Base-by-base conservation (phyloP, 257 asterid genomes). In the Ligustrum vulgare region DNA sequence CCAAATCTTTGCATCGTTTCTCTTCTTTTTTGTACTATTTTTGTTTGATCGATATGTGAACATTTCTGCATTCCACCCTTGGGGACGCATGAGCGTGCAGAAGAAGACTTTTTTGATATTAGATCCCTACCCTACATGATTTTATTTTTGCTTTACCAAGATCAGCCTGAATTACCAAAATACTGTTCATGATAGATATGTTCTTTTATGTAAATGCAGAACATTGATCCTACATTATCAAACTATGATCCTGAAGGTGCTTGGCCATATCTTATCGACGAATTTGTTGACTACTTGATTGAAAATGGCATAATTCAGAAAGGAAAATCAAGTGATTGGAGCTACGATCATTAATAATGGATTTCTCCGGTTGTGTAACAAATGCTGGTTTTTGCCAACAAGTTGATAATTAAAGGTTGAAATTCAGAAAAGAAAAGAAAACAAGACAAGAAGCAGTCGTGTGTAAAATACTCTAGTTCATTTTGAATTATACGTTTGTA, bases 201-300 rank as follows among this genome's bases (percentile, higher is more conserved):
- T 28, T 32, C 8, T 39, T 73, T 31, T 64, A 32, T 43, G 6
- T 69, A 25, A 72, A 78, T 80, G 86, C 99, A 95, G 99, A 85
- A 81, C 22, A 95, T 93, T 72, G 98, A 93, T 80, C 96, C 96
- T 68, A 82, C 88, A 32, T 80, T 95, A 65, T 84, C 99, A 56
- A 95, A 91, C 86, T 93, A 95, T 78, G 99, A 95, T 71, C 91
- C 97, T 15, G 97, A 93, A 32, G 98, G 99, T 72, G 99, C 99
- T 39, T 95, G 99, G 99, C 99, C 99, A 3, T 95, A 95, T 79
- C 94, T 95, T 79, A 93, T 93, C 56, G 99, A 95, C 73, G 99
- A 95, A 84, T 93, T 95, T 80, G 99, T 91, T 13, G 99, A 95
- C 80, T 93, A 91, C 84, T 81, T 95, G 84, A 82, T 73, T 25